These are phyloP conservation scores for Carpinus viminea DNA, from an alignment of 306 rosid genomes.

Conservation along the genomic window DNA sequence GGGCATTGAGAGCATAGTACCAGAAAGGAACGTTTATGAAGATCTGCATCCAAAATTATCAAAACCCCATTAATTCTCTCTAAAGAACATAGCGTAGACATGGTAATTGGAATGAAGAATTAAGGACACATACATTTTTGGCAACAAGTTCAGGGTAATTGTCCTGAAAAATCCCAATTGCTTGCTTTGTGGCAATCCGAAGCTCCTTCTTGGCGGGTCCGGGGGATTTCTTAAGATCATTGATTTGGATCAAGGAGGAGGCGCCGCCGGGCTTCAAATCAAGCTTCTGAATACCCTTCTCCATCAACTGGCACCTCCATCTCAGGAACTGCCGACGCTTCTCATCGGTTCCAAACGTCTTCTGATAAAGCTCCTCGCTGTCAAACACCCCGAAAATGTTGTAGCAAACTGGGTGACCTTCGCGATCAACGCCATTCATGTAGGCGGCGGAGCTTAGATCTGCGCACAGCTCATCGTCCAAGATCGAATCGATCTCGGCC, in stretches of 20 bases:
- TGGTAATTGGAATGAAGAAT: neutral
- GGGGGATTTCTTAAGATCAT: slow-evolving; percentile 76
- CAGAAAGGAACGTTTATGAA: slow-evolving; percentile 95
- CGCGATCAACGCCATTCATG: slow-evolving; percentile 56
- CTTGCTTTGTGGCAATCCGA: slow-evolving; percentile 73
- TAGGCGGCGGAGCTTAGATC: slow-evolving; percentile 67
- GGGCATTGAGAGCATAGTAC: slow-evolving; percentile 81
- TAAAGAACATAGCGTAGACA: neutral
- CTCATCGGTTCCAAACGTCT: slow-evolving; percentile 72
- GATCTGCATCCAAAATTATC: slow-evolving; percentile 41
- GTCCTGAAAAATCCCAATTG: slow-evolving; percentile 76
- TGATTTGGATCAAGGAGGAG: slow-evolving; percentile 68
- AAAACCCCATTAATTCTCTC: neutral
- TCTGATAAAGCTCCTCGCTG: slow-evolving; percentile 62
- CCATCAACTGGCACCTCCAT: slow-evolving; percentile 83
- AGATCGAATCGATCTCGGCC: slow-evolving; percentile 51
- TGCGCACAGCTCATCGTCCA: slow-evolving; percentile 53
- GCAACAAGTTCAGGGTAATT: slow-evolving; percentile 94
- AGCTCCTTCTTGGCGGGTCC: slow-evolving; percentile 77
- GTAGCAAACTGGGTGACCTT: slow-evolving; percentile 80
- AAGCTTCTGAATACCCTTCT: slow-evolving; percentile 70
- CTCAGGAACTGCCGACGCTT: slow-evolving; percentile 69
- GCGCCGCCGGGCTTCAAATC: slow-evolving; percentile 54
- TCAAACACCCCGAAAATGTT: slow-evolving; percentile 83
- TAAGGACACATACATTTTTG: slow-evolving; percentile 53